Percentiles rank a stretch among this genome's conserved stretches.
Conservation (phyloP, 371 early-diverging fungal genomes). For the Nematocida major region DNA sequence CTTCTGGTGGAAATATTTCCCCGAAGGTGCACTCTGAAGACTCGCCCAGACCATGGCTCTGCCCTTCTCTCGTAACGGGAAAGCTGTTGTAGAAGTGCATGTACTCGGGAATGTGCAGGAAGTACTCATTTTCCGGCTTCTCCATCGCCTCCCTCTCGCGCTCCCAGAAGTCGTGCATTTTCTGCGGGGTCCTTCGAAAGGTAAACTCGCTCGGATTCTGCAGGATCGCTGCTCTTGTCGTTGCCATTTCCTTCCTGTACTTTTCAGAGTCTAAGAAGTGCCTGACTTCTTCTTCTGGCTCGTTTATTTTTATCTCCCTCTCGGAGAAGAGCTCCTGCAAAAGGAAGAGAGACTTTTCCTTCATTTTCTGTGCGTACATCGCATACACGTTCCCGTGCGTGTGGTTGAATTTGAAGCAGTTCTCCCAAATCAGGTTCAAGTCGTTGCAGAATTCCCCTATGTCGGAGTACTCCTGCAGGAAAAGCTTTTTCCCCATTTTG, state of each 20-base stretch:
- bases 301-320: conserved; percentile 32
- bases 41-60: not conserved
- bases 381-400: conserved; percentile 47
- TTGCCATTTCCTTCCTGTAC: conserved; percentile 30
- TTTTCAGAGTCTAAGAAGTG: conserved; percentile 28
- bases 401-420: conserved; percentile 62
- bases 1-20: not conserved
- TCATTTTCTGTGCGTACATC: conserved; percentile 51
- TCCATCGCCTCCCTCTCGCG: not conserved
- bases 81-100: conserved; percentile 46
- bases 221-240: conserved; percentile 16
- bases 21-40: not conserved
- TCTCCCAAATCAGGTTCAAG: conserved; percentile 59
- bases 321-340: conserved; percentile 44
- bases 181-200: not conserved
- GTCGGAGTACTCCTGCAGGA: conserved; percentile 68
- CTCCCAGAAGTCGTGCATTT: conserved; percentile 39
- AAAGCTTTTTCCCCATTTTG: conserved; percentile 72
- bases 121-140: not conserved
- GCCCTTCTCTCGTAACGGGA: not conserved
- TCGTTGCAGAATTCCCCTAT: conserved; percentile 75
- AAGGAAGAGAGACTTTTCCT: conserved; percentile 31
- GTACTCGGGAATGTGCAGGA: conserved; percentile 32
- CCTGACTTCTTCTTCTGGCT: not conserved
- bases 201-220: conserved; percentile 35